Evolutionary conservation across 768 basidiomycete species (phyloP).

Genomic region (Hericium erinaceus): DNA sequence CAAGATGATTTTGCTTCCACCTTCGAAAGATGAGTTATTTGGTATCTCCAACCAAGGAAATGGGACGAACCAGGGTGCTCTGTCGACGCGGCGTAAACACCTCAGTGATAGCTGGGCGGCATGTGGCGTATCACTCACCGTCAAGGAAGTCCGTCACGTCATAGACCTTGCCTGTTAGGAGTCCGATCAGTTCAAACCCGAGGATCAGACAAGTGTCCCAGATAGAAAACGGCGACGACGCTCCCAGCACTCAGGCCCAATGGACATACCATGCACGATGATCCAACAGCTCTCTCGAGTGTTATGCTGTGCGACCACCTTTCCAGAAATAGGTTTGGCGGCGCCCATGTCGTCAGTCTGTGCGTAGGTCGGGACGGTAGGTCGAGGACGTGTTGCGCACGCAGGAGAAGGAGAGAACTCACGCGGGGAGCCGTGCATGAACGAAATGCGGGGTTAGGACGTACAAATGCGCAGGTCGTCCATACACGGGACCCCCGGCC

Average conservation of each 20-base stretch:
- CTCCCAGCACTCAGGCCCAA: not conserved
- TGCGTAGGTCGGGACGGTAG: no score
- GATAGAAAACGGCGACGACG: not conserved
- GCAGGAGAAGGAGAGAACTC: no score
- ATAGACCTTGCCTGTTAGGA: constrained; percentile 22
- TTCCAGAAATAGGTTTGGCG: not conserved
- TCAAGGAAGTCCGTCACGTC: constrained; percentile 33
- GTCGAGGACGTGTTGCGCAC: no score
- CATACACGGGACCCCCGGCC: not conserved
- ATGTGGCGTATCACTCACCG: constrained; percentile 13
- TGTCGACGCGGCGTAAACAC: not conserved
- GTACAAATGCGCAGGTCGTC: not conserved
- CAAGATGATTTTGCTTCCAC: constrained; percentile 40
- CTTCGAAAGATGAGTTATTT: constrained; percentile 6
- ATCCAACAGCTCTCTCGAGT: not conserved
- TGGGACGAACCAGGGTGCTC: constrained; percentile 1
- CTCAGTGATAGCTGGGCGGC: not conserved
- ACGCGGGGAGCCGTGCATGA: no score
- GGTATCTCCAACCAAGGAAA: no score
- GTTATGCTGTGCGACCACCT: not conserved
- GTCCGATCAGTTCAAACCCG: not conserved
- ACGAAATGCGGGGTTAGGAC: not conserved
- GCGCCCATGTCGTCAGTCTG: no score
- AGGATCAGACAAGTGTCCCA: not conserved
- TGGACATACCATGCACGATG: not conserved